These are phyloP conservation scores for Neofusicoccum parvum DNA, from an alignment of 2,329 filamentous ascomycete genomes.

Conservation along the genomic window DNA sequence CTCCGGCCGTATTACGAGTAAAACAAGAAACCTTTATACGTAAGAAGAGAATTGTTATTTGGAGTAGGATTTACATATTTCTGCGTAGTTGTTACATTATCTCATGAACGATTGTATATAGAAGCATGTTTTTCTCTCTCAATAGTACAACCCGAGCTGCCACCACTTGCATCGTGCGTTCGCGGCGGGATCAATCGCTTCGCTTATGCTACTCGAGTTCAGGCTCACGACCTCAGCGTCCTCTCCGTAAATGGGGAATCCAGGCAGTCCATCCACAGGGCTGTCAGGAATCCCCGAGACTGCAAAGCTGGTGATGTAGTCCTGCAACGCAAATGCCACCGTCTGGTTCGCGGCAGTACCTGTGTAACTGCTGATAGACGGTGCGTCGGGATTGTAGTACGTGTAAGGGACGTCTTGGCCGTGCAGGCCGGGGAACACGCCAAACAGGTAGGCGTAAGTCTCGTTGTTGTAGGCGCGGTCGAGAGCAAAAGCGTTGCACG, in stretches of 20 bases:
- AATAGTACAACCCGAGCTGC: constrained; percentile 51
- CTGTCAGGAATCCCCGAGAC: constrained; percentile 41
- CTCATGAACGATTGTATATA: no score
- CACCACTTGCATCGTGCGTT: constrained; percentile 56
- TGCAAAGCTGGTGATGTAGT: constrained; percentile 50
- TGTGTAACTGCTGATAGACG: not conserved
- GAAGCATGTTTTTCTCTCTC: not conserved
- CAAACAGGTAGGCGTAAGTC: constrained; percentile 57
- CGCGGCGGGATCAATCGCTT: constrained; percentile 48
- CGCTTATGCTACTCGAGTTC: constrained; percentile 44
- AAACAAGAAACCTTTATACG: no score
- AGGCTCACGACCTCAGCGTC: constrained; percentile 49
- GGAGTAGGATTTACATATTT: no score
- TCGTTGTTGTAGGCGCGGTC: constrained; percentile 49
- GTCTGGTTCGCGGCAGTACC: constrained; percentile 33
- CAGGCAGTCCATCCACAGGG: constrained; percentile 38
- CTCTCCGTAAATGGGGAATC: constrained; percentile 51
- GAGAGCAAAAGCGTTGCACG: constrained; percentile 57
- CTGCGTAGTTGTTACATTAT: no score
- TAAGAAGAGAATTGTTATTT: no score
- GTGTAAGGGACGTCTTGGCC: constrained; percentile 56
- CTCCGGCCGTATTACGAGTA: no score
- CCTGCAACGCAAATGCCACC: constrained; percentile 47
- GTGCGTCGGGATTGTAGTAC: constrained; percentile 47
- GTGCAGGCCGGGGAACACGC: constrained; percentile 56